Evolutionary conservation across 768 basidiomycete species (phyloP), one percentile per base, ranked within the genome.

Genomic region (Dentipellis sp.): DNA sequence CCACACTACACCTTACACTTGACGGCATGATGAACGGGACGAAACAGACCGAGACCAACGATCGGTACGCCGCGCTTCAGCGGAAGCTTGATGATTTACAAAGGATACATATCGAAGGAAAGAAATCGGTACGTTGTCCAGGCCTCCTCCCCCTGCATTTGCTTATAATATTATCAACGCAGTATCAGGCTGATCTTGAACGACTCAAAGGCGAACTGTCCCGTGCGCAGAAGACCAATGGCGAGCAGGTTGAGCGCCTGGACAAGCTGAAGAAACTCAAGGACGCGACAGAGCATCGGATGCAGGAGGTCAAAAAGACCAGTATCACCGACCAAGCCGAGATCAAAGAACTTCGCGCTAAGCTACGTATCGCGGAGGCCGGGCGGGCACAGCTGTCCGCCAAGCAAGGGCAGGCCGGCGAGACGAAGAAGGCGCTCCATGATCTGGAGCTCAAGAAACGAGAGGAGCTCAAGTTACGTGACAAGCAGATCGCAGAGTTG

Each of bases 241-340:
- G 69, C 0, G 87, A 88, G 36, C 75, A 80, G 11, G 54, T 69
- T 9, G 82, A 83, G 3, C 77, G 76, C 7, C 56, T 74, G 3
- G 82, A 86, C 42, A 86, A 82, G 62, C 74, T 83, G 56, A 84
- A 78, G 74, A 85, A 80, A 64, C 83, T 83, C 56, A 77, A 73
- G 29, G 79, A 81, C 3, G 56, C 69, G 4, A 75, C 82, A 46
- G 86, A 88, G 34, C 59, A 67, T n/a, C 79, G 81, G 40, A 61
- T 86, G 3, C 80, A 82, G 40, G 86, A 86, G 50, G 69, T 83
- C 57, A 86, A 80, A 67, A 81, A 77, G 62, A 55, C 68, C 17
- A 69, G 71, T 16, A 58, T 67, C 0, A 58, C 71, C 0, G 83
- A 86, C 56, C 80, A 86, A 62, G 68, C 72, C 0, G 85, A 88